Evolutionary conservation across 1,139 yeast genomes (phyloP), one percentile per base, ranked within the genome.

Genomic region (Citeromyces siamensis): DNA sequence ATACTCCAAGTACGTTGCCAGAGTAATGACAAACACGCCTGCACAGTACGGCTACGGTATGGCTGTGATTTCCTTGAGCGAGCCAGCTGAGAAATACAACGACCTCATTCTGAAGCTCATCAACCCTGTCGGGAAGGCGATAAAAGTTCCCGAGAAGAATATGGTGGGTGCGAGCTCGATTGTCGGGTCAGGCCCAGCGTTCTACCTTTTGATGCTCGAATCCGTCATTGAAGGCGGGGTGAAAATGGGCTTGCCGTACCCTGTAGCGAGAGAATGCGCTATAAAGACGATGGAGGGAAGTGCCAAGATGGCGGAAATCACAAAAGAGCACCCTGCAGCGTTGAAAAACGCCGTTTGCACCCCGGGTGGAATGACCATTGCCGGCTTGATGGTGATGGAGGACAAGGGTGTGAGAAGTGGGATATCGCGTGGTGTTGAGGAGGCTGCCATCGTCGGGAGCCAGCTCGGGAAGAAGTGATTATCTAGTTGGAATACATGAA

Each of bases 1-100:
- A 3, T 71, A 70, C 52, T 64, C 86, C 6, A 55, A 62, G 4
- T 61, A 66, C 37, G 76, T 88, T 35, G 85, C 94, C 35, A 74
- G 94, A 46, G 94, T 93, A n/a, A 88, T 93, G 95, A 90, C 98
- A 41, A 90, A 90, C 59, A 90, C 98, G 0, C 97, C 98, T 4
- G 94, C 96, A 32, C 82, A 79, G 56, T 78, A 66, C 56, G 95
- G 96, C 6, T 74, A 78, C 50, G 98, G 97, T 37, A 85, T 93
- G 69, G 95, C 97, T 6, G 88, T 85, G 18, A 76, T 90, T 18
- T 72, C 90, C 3, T 75, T 79, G 46, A 65, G 83, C n/a, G 48
- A 60, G 12, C 62, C 59, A 20, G 72, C 74, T 9, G 62, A 67
- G 38, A 52, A 47, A 6, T 57, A 67, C 38, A 72, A 74, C 48